Conservation (phyloP, 306 rosid species). For the Glycyrrhiza uralensis region DNA sequence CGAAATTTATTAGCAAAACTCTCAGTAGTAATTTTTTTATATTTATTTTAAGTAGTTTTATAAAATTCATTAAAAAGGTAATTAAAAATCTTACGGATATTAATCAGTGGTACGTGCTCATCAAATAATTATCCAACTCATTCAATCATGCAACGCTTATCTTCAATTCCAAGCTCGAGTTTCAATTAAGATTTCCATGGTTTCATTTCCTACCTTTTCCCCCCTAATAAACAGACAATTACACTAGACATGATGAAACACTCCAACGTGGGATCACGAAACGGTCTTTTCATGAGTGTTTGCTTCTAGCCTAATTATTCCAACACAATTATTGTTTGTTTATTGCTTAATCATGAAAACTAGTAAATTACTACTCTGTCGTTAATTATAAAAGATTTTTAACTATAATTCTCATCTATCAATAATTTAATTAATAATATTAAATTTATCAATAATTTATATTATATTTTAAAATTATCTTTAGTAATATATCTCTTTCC, state of each 20-base stretch:
- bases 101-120: too few species aligned
- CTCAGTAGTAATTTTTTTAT: not conserved
- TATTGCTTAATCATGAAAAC: not conserved
- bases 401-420: too few species aligned
- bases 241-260: not conserved
- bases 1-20: not conserved
- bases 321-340: not conserved
- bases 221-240: not conserved
- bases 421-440: too few species aligned
- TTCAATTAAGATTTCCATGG: slow-evolving; percentile 15
- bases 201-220: not conserved
- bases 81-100: too few species aligned
- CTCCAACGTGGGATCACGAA: not conserved
- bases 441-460: too few species aligned
- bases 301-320: not conserved
- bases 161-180: slow-evolving; percentile 6
- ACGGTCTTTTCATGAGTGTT: not conserved
- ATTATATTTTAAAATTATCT: too few species aligned
- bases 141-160: slow-evolving; percentile 5
- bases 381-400: too few species aligned
- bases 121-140: not conserved
- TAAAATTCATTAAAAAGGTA: not conserved
- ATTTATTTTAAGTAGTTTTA: not conserved
- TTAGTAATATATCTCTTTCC: too few species aligned
- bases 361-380: too few species aligned